Evolutionary conservation across 768 basidiomycete species (phyloP), one percentile per base, ranked within the genome.

Genomic region (Cubamyces sp.): DNA sequence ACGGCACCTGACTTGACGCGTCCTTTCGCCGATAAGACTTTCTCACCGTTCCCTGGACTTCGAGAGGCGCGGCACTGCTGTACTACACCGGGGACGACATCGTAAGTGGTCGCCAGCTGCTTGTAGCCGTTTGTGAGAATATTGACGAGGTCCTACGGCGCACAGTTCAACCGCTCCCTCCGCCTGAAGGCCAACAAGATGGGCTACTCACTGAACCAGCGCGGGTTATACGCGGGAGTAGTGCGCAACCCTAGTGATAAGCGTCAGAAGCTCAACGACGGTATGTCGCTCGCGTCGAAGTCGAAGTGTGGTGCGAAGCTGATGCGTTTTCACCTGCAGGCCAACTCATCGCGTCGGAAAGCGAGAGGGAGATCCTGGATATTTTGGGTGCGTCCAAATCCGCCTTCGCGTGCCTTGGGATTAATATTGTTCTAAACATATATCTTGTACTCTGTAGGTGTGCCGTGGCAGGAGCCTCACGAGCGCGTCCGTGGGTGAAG

Each of bases 51-150:
- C 93, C 95, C 1, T 95, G 88, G 83, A 74, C 76, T 54, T 84
- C 81, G 26, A 83, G 88, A 68, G 96, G 95, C 0, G 94, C 90
- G 1, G 94, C 94, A 0, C 74, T 95, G 54, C 75, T 97, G n/a
- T 97, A 97, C 73, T 97, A 94, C 71, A 96, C 95, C 0, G 94
- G 94, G 2, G 94, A 96, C 69, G 92, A 96, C 69, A 92, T 96
- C 55, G 94, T 94, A 66, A 67, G 90, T 75, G 25, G 1, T 16
- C 23, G 12, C 23, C 19, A 15, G 9, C 45, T 18, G 15, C 5
- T 14, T 2, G 5, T 2, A 23, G 23, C 11, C 15, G 18, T 40
- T 0, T 30, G 28, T 28, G 49, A 60, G 51, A 52, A 16, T 8
- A 15, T 8, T n/a, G 7, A 14, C 8, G 5, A 14, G 21, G 30